Conservation (phyloP, 2,329 filamentous ascomycete species). For the Cercospora nicotianae region DNA sequence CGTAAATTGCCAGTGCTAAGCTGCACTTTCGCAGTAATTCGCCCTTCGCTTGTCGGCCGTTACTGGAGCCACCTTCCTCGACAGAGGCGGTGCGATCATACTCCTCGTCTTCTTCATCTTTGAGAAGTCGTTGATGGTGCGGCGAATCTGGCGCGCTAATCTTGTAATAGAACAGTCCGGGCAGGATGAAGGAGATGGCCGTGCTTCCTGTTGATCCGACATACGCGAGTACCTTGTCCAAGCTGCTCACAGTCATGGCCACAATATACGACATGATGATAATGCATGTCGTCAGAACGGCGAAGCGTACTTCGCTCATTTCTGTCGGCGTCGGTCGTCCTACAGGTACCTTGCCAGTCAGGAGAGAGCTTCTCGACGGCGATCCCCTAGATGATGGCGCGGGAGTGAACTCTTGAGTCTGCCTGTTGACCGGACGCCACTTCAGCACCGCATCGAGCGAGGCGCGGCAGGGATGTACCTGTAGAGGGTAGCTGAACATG, state of each 20-base stretch:
- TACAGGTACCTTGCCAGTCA: constrained; percentile 30
- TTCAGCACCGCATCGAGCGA: constrained; percentile 90
- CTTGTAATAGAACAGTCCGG: constrained; percentile 97
- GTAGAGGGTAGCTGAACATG: constrained; percentile 92
- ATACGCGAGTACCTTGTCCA: constrained; percentile 90
- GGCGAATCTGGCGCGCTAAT: constrained; percentile 87
- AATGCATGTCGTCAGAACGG: constrained; percentile 81
- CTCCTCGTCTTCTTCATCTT: constrained; percentile 85
- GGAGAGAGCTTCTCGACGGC: constrained; percentile 34
- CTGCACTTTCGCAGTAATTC: constrained; percentile 68
- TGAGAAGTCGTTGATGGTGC: constrained; percentile 81
- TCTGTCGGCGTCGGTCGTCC: constrained; percentile 42
- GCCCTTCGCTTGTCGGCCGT: constrained; percentile 46
- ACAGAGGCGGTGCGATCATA: constrained; percentile 57
- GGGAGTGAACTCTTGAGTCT: constrained; percentile 32
- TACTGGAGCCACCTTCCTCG: constrained; percentile 50
- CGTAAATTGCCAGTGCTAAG: constrained; percentile 77
- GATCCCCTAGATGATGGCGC: constrained; percentile 30
- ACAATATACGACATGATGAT: constrained; percentile 82
- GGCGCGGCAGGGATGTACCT: constrained; percentile 94
- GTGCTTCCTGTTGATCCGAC: constrained; percentile 94
- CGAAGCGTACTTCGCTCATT: constrained; percentile 88
- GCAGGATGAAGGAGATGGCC: constrained; percentile 94
- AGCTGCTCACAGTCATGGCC: constrained; percentile 83
- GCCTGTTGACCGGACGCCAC: constrained; percentile 66